phyloP scores from a whole-genome alignment of 106 monocot species.

The Dendrobium catenatum region DNA sequence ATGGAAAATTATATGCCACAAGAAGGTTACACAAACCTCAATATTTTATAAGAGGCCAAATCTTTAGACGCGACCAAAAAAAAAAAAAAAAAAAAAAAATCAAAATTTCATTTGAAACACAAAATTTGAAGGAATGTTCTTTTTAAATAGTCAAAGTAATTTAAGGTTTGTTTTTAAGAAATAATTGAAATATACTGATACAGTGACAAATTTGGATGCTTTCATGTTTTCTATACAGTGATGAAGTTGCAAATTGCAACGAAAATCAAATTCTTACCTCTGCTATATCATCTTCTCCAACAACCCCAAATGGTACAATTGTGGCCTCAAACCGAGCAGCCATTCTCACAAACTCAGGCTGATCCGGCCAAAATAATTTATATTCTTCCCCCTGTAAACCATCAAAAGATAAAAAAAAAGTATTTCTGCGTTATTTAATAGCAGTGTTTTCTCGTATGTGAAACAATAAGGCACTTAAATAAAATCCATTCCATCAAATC shows the following conservation, averaged over 20 bases:
- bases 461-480: too few relatives aligned
- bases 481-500: too few relatives aligned
- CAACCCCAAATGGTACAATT: conserved; percentile 90
- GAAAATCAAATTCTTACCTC: conserved; percentile 36
- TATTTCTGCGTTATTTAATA: too few relatives aligned
- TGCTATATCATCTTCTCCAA: conserved; percentile 88
- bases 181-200: background rate
- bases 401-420: background rate
- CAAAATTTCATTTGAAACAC: background rate
- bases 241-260: background rate
- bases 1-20: too few relatives aligned
- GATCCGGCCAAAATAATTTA: conserved; percentile 88
- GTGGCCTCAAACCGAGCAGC: conserved; percentile 82
- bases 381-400: conserved; percentile 85
- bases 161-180: background rate
- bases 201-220: background rate
- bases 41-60: too few relatives aligned
- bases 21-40: too few relatives aligned
- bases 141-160: background rate
- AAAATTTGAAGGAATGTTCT: background rate
- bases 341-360: conserved; percentile 96
- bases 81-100: background rate
- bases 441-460: too few relatives aligned
- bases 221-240: background rate
- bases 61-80: background rate